phyloP scores from a whole-genome alignment of 805 yeast species.

The Kazachstania africana region DNA sequence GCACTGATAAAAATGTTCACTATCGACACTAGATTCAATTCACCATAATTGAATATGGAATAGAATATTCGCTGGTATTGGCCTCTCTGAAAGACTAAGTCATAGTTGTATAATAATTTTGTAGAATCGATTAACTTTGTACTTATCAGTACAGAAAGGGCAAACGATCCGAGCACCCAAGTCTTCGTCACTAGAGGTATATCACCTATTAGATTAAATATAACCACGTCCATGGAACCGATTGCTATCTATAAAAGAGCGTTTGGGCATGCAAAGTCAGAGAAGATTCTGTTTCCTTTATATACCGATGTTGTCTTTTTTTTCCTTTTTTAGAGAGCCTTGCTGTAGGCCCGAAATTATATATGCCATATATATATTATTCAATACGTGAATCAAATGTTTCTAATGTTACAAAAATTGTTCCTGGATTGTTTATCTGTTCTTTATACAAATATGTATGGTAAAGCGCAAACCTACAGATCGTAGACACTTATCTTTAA shows the following conservation, averaged over 20 bases:
- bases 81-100: slow-evolving; percentile 29
- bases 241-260: too few relatives aligned
- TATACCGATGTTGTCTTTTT: too few relatives aligned
- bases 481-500: slow-evolving; percentile 27
- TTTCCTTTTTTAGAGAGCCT: too few relatives aligned
- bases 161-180: slow-evolving; percentile 28
- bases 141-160: slow-evolving; percentile 25
- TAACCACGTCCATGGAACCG: slow-evolving; percentile 19
- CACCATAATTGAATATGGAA: slow-evolving; percentile 31
- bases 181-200: slow-evolving; percentile 32
- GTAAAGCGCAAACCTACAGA: background rate
- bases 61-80: slow-evolving; percentile 30
- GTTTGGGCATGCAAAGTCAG: too few relatives aligned
- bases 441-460: background rate
- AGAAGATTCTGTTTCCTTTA: too few relatives aligned
- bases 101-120: slow-evolving; percentile 27
- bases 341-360: too few relatives aligned
- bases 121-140: slow-evolving; percentile 24
- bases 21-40: slow-evolving; percentile 13
- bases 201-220: slow-evolving; percentile 19
- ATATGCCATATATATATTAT: too few relatives aligned
- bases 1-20: slow-evolving; percentile 14
- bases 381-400: too few relatives aligned
- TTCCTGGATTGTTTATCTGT: background rate
- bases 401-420: background rate